phyloP scores from a whole-genome alignment of 345 rosid species.

The Pistacia atlantica region DNA sequence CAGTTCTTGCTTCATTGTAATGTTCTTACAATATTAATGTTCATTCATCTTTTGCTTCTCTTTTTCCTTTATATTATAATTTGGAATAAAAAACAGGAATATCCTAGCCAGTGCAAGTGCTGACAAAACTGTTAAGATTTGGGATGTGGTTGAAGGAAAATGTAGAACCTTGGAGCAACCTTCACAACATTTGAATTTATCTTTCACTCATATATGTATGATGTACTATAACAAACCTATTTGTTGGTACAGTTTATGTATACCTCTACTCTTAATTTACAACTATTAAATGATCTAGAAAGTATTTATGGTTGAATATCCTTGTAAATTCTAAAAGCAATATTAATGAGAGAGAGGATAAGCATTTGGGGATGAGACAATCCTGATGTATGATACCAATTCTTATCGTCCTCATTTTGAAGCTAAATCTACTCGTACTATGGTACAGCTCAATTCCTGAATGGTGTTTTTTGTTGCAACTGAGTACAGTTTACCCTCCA shows the following conservation, averaged over 20 bases:
- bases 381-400: too few relatives aligned
- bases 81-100: constrained; percentile 51
- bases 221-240: background rate
- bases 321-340: too few relatives aligned
- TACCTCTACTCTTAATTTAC: background rate
- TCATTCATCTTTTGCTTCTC: background rate
- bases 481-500: too few relatives aligned
- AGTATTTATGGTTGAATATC: background rate
- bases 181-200: background rate
- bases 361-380: too few relatives aligned
- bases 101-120: constrained; percentile 93
- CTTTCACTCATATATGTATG: constrained; percentile 16
- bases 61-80: constrained; percentile 1
- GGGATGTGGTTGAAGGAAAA: constrained; percentile 82
- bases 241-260: background rate
- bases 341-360: too few relatives aligned
- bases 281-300: background rate
- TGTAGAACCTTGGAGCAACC: constrained; percentile 78
- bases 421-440: too few relatives aligned
- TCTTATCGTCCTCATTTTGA: too few relatives aligned
- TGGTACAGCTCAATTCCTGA: too few relatives aligned
- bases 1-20: constrained; percentile 33
- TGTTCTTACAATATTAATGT: constrained; percentile 32
- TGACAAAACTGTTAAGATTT: constrained; percentile 78
- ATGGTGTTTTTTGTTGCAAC: too few relatives aligned